phyloP scores from a whole-genome alignment of 768 basidiomycete genomes.

The Suillus bovinus region DNA sequence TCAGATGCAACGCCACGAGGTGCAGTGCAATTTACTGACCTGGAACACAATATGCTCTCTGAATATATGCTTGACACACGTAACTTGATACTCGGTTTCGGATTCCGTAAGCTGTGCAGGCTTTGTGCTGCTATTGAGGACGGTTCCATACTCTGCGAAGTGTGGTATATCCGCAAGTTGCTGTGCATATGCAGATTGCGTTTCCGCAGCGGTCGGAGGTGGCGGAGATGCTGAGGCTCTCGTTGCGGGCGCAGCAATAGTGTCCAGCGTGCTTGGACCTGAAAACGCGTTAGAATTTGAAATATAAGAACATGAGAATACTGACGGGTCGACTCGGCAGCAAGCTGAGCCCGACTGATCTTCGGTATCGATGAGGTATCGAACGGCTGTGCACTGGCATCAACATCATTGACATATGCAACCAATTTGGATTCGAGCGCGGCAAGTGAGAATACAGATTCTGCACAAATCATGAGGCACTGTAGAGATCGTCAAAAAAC shows the following conservation, averaged over 20 bases:
- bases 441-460: conserved; percentile 90
- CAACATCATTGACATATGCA: conserved; percentile 87
- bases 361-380: conserved; percentile 87
- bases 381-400: conserved; percentile 71
- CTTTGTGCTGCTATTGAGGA: conserved; percentile 83
- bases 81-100: conserved; percentile 97
- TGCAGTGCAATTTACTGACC: conserved; percentile 44
- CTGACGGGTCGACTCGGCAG: conserved; percentile 86
- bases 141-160: conserved; percentile 79
- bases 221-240: conserved; percentile 61
- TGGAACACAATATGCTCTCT: conserved; percentile 96
- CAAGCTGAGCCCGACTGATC: conserved; percentile 90
- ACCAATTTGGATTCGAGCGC: conserved; percentile 90
- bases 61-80: conserved; percentile 96
- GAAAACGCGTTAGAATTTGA: conserved; percentile 15
- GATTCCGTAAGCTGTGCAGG: conserved; percentile 88
- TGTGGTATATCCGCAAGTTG: conserved; percentile 89
- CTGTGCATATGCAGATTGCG: conserved; percentile 82
- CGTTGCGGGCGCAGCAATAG: conserved; percentile 69
- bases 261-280: conserved; percentile 88
- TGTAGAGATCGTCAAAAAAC: conserved; percentile 5
- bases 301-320: conserved; percentile 8
- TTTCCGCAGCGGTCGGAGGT: conserved; percentile 83
- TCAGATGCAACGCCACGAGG: conserved; percentile 11
- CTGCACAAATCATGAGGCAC: conserved; percentile 40